phyloP scores from a whole-genome alignment of 2,329 filamentous ascomycete species.

The Aspergillus proliferans region DNA sequence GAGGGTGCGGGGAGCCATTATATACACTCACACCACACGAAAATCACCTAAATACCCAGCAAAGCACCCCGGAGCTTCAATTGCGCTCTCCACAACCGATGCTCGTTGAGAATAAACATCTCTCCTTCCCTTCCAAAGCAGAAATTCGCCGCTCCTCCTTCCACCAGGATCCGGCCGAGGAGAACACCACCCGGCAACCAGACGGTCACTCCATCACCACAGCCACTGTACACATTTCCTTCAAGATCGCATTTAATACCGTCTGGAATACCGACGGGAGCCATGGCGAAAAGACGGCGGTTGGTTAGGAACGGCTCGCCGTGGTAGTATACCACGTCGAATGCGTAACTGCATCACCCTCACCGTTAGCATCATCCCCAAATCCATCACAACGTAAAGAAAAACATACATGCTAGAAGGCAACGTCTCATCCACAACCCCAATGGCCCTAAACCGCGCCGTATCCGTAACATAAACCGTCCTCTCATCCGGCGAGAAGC shows the following conservation, averaged over 20 bases:
- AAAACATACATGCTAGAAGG: slow-evolving; percentile 23
- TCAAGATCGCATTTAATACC: slow-evolving; percentile 45
- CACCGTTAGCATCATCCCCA: background rate
- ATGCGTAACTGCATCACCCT: slow-evolving; percentile 36
- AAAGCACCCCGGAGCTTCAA: slow-evolving; percentile 13
- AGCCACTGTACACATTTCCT: slow-evolving; percentile 52
- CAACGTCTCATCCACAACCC: slow-evolving; percentile 8
- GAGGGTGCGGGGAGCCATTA: background rate
- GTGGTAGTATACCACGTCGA: slow-evolving; percentile 36
- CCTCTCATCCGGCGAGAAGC: slow-evolving; percentile 35
- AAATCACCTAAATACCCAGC: background rate
- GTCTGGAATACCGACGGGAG: slow-evolving; percentile 41
- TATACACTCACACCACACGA: background rate
- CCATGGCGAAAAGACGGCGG: slow-evolving; percentile 47
- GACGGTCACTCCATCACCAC: slow-evolving; percentile 50
- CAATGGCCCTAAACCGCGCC: slow-evolving; percentile 22
- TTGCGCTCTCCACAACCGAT: slow-evolving; percentile 40
- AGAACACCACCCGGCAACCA: slow-evolving; percentile 45
- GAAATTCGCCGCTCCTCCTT: slow-evolving; percentile 44
- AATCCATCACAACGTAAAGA: no score
- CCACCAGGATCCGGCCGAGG: slow-evolving; percentile 53
- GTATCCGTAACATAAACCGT: slow-evolving; percentile 39
- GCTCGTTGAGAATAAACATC: slow-evolving; percentile 41
- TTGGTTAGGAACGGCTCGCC: slow-evolving; percentile 41
- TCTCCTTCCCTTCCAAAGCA: slow-evolving; percentile 37